Evolutionary conservation across 257 asterid genomes (phyloP).

Genomic region (Solanum peruvianum): DNA sequence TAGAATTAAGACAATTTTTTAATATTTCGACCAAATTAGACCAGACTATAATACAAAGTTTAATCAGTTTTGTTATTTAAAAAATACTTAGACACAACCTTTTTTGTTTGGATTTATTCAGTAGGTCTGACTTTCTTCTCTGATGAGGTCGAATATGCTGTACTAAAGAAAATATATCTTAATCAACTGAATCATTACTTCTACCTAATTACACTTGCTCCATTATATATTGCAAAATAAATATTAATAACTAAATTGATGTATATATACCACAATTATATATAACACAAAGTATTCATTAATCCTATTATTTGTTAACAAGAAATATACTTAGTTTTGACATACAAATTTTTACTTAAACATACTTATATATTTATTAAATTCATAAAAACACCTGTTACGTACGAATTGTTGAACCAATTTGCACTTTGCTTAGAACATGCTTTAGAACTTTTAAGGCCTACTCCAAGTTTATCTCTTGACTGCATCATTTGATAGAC

Average conservation of each 20-base stretch:
- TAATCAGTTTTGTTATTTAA: no score
- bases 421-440: neutral
- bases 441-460: neutral
- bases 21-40: no score
- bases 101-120: neutral
- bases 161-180: neutral
- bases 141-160: neutral
- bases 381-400: neutral
- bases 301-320: no score
- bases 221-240: neutral
- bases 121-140: neutral
- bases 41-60: no score
- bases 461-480: neutral
- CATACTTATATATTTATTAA: no score
- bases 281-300: no score
- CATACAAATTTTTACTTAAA: no score
- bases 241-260: no score
- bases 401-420: neutral
- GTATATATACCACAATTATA: neutral
- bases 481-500: neutral
- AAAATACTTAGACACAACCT: neutral
- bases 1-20: no score
- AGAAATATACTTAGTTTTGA: neutral
- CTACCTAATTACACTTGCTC: neutral
- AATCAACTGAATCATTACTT: neutral